Conservation (phyloP, 2,329 filamentous ascomycete genomes). For the Moelleriella libera region DNA sequence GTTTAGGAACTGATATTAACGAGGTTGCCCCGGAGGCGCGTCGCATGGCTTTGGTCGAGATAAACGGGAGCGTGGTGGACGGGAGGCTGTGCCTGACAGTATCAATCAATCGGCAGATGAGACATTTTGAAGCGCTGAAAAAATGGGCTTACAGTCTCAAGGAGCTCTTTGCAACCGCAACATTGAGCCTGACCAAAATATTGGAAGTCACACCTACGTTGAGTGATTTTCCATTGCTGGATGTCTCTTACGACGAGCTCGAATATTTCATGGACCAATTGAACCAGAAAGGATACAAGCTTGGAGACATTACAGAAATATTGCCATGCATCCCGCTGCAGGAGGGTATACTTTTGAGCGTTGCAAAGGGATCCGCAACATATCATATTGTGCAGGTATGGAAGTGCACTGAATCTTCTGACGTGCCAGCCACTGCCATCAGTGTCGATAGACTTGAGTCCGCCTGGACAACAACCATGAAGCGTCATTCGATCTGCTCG, state of each 20-base stretch:
- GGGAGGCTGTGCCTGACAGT: background rate
- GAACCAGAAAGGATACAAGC: background rate
- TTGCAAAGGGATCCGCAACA: background rate
- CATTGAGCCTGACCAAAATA: background rate
- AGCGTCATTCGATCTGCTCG: background rate
- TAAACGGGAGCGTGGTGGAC: background rate
- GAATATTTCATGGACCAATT: background rate
- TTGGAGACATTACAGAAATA: background rate
- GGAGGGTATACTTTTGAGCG: constrained; percentile 1
- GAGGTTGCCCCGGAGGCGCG: background rate
- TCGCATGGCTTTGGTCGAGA: background rate
- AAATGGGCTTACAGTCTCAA: background rate
- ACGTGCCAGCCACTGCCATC: background rate
- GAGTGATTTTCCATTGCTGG: background rate
- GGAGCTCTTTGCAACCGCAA: background rate
- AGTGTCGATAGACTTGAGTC: background rate
- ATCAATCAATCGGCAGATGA: background rate
- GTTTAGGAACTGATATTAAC: background rate
- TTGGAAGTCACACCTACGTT: background rate
- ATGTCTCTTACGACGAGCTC: background rate
- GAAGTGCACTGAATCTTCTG: background rate
- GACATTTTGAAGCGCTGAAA: background rate
- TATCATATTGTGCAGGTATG: background rate
- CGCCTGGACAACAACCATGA: background rate
- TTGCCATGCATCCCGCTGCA: constrained; percentile 1